A percentile compares a stretch with the other conserved stretches of the same genome.
Conservation (phyloP, 805 yeast species). For the Ogataea minuta region DNA sequence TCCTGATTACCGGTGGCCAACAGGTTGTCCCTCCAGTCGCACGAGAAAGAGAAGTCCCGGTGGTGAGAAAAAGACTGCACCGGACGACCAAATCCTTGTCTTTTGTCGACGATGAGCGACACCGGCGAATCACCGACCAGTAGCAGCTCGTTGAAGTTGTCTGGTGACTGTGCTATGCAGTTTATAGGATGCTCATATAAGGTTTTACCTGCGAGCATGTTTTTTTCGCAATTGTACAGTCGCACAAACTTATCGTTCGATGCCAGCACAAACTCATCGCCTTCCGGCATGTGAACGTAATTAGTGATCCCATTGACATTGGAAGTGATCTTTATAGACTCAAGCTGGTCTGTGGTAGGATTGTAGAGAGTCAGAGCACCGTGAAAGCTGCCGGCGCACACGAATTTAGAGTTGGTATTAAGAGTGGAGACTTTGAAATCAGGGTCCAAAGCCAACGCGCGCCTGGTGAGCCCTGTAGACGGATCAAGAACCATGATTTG, state of each 20-base stretch:
- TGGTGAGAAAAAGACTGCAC: slow-evolving; percentile 40
- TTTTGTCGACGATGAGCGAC: slow-evolving; percentile 44
- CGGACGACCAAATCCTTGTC: slow-evolving; percentile 21
- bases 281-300: slow-evolving; percentile 39
- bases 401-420: slow-evolving; percentile 39
- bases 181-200: slow-evolving; percentile 49
- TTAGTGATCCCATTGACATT: slow-evolving; percentile 52
- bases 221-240: slow-evolving; percentile 36
- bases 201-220: slow-evolving; percentile 15
- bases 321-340: slow-evolving; percentile 40
- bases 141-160: slow-evolving; percentile 37
- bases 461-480: slow-evolving; percentile 21
- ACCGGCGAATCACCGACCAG: slow-evolving; percentile 51
- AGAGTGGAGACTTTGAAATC: slow-evolving; percentile 46
- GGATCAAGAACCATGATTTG: slow-evolving; percentile 26
- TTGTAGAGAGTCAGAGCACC: slow-evolving; percentile 47
- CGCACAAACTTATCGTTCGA: slow-evolving; percentile 50
- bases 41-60: slow-evolving; percentile 54
- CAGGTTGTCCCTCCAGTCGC: slow-evolving; percentile 53
- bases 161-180: slow-evolving; percentile 43
- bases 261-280: slow-evolving; percentile 40
- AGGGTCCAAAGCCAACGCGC: slow-evolving; percentile 10
- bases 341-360: slow-evolving; percentile 29
- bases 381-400: slow-evolving; percentile 54
- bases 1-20: slow-evolving; percentile 62